Evolutionary conservation across 2,329 filamentous ascomycete genomes (phyloP).

Genomic region (Trematosphaeria pertusa): DNA sequence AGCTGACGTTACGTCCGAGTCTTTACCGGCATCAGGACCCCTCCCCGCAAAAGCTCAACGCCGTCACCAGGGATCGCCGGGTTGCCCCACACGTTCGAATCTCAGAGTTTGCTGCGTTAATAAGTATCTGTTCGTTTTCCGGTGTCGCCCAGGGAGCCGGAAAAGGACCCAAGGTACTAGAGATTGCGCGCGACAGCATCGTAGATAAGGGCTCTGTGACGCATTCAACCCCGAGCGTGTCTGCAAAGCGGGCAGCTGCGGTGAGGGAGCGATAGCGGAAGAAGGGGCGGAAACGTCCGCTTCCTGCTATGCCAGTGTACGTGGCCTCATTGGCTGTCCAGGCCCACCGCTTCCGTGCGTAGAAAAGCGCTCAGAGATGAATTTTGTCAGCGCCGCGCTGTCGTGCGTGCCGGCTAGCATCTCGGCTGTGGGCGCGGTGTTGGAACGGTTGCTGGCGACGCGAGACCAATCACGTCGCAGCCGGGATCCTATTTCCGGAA

Average conservation of each 20-base stretch:
- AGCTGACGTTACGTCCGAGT: slow-evolving; percentile 12
- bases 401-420: slow-evolving; percentile 23
- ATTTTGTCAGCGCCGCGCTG: slow-evolving; percentile 14
- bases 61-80: slow-evolving; percentile 12
- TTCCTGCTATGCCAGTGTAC: slow-evolving; percentile 5
- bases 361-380: slow-evolving; percentile 9
- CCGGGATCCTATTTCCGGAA: slow-evolving; percentile 28
- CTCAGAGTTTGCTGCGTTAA: background rate
- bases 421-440: slow-evolving; percentile 19
- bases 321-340: slow-evolving; percentile 5
- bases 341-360: background rate
- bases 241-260: slow-evolving; percentile 8
- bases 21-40: slow-evolving; percentile 11
- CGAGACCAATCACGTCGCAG: slow-evolving; percentile 34
- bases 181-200: background rate
- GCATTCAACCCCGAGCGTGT: background rate
- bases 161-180: too few species aligned
- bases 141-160: background rate
- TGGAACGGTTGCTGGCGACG: slow-evolving; percentile 11
- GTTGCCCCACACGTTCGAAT: slow-evolving; percentile 26
- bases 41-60: slow-evolving; percentile 6
- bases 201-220: background rate
- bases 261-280: background rate
- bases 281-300: slow-evolving; percentile 9
- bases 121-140: background rate